Conservation (phyloP, 106 monocot genomes). For the Acanthochlamys bracteata region DNA sequence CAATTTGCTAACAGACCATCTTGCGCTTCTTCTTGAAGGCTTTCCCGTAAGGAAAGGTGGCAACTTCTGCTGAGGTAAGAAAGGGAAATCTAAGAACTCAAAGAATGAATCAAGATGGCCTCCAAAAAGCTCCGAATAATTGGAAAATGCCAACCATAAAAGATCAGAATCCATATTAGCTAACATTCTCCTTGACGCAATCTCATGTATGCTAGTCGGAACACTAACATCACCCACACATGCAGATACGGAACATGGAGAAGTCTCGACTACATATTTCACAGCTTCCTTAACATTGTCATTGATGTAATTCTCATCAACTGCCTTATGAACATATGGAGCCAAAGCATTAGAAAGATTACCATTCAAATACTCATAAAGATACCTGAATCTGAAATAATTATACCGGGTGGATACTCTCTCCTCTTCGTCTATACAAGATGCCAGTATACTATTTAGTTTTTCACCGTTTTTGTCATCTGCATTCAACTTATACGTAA, state of each 20-base stretch:
- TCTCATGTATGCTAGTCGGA: constrained; percentile 63
- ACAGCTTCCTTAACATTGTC: constrained; percentile 28
- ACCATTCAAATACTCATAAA: constrained; percentile 47
- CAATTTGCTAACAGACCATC: constrained; percentile 12
- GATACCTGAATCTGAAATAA: constrained; percentile 35
- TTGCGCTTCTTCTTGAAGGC: constrained; percentile 40
- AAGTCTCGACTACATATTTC: constrained; percentile 9
- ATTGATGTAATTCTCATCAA: constrained; percentile 1
- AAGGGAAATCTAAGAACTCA: constrained; percentile 43
- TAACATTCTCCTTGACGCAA: constrained; percentile 41
- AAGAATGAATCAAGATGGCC: not conserved
- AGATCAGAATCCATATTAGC: constrained; percentile 31
- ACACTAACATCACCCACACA: constrained; percentile 33
- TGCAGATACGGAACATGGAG: constrained; percentile 18
- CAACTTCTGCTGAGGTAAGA: constrained; percentile 18
- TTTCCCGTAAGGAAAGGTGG: constrained; percentile 37
- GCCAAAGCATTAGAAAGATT: constrained; percentile 26
- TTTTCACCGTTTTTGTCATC: constrained; percentile 7
- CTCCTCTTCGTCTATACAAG: constrained; percentile 7
- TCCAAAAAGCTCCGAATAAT: constrained; percentile 36
- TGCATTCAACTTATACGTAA: not conserved
- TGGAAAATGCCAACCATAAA: constrained; percentile 55
- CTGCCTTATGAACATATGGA: constrained; percentile 2
- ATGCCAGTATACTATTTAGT: not conserved
- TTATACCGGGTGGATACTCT: constrained; percentile 1